Percentiles rank a stretch among this genome's conserved stretches.
Conservation (phyloP, 345 rosid genomes). For the Aquilaria yunnanensis region DNA sequence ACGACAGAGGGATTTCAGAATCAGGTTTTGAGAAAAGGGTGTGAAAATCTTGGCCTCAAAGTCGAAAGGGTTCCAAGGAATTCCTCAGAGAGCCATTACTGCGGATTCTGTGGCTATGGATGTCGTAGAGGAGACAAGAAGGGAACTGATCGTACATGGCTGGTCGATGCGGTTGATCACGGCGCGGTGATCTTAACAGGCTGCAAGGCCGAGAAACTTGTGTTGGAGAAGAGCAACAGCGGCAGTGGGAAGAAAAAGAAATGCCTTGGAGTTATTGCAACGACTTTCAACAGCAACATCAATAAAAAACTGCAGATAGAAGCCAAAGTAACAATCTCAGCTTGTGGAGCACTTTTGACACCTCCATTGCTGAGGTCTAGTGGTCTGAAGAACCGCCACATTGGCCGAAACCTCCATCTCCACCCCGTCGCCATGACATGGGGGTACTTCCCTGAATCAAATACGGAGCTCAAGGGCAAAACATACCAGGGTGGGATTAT, state of each 20-base stretch:
- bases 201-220: conserved; percentile 72
- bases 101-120: conserved; percentile 84
- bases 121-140: conserved; percentile 76
- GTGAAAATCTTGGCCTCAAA: conserved; percentile 55
- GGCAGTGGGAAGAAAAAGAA: conserved; percentile 36
- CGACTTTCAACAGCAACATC: conserved; percentile 31
- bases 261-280: conserved; percentile 67
- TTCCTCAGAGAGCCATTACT: conserved; percentile 69
- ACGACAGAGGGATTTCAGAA: conserved; percentile 64
- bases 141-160: conserved; percentile 82
- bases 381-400: conserved; percentile 62
- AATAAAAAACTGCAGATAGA: conserved; percentile 45
- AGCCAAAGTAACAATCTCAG: conserved; percentile 71
- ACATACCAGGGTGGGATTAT: conserved; percentile 52
- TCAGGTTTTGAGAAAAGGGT: conserved; percentile 67
- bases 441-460: conserved; percentile 88
- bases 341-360: conserved; percentile 74
- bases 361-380: conserved; percentile 81
- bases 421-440: conserved; percentile 82
- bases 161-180: conserved; percentile 62
- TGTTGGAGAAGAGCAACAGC: conserved; percentile 31
- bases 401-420: conserved; percentile 72
- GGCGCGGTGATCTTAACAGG: conserved; percentile 73
- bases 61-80: conserved; percentile 50
- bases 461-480: conserved; percentile 41